Evolutionary conservation across 2,329 filamentous ascomycete species (phyloP), one percentile per base, ranked within the genome.

Genomic region (Penicillium sp.): DNA sequence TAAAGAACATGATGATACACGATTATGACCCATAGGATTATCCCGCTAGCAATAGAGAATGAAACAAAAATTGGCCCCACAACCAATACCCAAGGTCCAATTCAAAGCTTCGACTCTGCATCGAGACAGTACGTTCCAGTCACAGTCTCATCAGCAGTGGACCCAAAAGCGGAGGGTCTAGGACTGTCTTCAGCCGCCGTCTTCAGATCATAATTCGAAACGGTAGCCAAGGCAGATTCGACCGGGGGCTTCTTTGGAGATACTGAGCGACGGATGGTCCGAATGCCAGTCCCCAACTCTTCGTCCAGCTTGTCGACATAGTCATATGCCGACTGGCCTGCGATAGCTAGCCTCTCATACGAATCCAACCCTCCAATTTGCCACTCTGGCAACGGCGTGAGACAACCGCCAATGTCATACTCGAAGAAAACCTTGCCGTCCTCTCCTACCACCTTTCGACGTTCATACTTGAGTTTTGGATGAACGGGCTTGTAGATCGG

Each of bases 261-360:
- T 5, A 50, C 41, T 52, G 55, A 28, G 28, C 55, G 51, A 25
- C 59, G 59, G 17, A 58, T 37, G 3, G 55, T 57, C 34, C 45
- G 49, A 11, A 64, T 41, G 25, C 35, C 48, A 45, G 43, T 58
- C 43, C 58, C 22, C 55, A 55, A 22, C 57, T 59, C 35, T 52
- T 53, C 45, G 50, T 66, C 63, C 28, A 64, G 20, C 34, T 60
- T 50, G 20, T 64, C 59, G 6, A 65, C 57, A 48, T 65, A 64
- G 10, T 58, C 59, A 41, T 63, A 63, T 15, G 62, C 63, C 0
- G 39, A 47, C 15, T 55, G 41, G 31, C 62, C 54, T 8, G 55
- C 51, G 14, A 67, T 66, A 2, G 60, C 59, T 3, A 65, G 50
- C 10, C 65, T 60, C 39, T 67, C 65, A 45, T 62, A 67, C 15